Conservation (phyloP, 2,329 filamentous ascomycete species). For the Graphiopsis chlorocephala region DNA sequence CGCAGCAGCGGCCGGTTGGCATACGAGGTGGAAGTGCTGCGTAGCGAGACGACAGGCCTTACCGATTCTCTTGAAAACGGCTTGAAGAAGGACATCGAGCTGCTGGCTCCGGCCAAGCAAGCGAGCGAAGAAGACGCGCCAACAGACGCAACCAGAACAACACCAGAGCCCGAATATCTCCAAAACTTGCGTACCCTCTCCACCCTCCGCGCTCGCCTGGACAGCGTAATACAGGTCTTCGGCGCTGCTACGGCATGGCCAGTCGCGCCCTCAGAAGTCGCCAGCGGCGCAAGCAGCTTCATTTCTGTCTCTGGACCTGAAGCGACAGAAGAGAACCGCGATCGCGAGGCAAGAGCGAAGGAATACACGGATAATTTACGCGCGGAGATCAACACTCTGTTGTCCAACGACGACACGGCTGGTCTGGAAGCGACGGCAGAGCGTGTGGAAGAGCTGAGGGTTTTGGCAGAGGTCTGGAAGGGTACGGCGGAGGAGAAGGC, state of each 20-base stretch:
- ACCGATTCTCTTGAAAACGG: conserved; percentile 73
- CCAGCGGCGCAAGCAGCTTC: conserved; percentile 72
- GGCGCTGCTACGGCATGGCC: conserved; percentile 95
- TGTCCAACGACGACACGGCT: conserved; percentile 55
- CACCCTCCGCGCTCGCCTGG: conserved; percentile 77
- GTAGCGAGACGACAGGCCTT: conserved; percentile 82
- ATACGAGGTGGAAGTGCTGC: conserved; percentile 89
- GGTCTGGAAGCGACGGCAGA: conserved; percentile 72
- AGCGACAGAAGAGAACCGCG: conserved; percentile 54
- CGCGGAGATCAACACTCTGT: conserved; percentile 67
- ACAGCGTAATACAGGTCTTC: conserved; percentile 86
- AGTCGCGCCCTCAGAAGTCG: conserved; percentile 81
- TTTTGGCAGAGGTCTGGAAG: conserved; percentile 80
- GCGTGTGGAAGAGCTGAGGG: conserved; percentile 73
- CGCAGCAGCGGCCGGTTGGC: conserved; percentile 82
- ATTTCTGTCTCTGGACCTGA: conserved; percentile 85
- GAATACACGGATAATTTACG: conserved; percentile 70
- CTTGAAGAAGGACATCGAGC: conserved; percentile 67
- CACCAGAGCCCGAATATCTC: conserved; percentile 59
- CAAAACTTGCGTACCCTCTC: conserved; percentile 77
- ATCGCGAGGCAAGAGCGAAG: conserved; percentile 82
- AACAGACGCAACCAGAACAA: conserved; percentile 32
- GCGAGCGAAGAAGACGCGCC: neutral
- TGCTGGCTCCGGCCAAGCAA: conserved; percentile 54
- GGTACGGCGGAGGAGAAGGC: conserved; percentile 95